These are phyloP conservation scores for Pseudogymnoascus pannorum DNA, from an alignment of 2,329 filamentous ascomycete species.

Conservation along the genomic window DNA sequence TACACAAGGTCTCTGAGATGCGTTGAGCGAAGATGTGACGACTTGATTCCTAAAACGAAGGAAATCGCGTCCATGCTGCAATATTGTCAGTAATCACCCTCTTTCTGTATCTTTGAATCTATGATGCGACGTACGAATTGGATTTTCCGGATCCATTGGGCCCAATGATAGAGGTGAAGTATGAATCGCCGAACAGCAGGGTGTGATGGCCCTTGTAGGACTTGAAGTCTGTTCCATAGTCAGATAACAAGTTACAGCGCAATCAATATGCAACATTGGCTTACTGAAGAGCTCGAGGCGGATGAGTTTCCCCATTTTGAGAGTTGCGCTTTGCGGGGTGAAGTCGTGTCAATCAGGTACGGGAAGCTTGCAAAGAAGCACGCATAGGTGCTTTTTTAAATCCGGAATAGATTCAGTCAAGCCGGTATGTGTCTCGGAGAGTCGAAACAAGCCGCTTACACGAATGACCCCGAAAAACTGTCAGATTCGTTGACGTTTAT, in stretches of 20 bases:
- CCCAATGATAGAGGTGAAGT: conserved; percentile 98
- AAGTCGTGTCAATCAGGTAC: not conserved
- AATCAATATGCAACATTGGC: conserved; percentile 29
- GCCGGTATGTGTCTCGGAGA: not conserved
- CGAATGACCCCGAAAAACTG: not conserved
- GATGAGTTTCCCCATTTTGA: conserved; percentile 89
- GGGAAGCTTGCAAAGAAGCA: not conserved
- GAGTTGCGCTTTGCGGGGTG: conserved; percentile 20
- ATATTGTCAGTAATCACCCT: conserved; percentile 20
- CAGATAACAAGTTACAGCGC: conserved; percentile 13
- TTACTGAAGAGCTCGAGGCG: conserved; percentile 88
- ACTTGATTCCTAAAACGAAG: conserved; percentile 97
- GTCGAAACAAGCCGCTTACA: not conserved
- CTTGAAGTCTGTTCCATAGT: conserved; percentile 71
- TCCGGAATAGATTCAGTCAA: not conserved
- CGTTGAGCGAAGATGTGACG: conserved; percentile 89
- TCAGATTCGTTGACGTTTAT: conserved; percentile 6
- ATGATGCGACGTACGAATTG: conserved; percentile 60
- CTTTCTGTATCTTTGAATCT: not conserved
- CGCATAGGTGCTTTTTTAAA: not conserved
- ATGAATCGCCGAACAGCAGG: conserved; percentile 91
- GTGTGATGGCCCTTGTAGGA: conserved; percentile 97
- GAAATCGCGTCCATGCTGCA: conserved; percentile 96
- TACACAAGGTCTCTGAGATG: conserved; percentile 94
- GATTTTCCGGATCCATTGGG: conserved; percentile 99